phyloP scores from a whole-genome alignment of 805 yeast genomes.

The Ogataea pignaliae region DNA sequence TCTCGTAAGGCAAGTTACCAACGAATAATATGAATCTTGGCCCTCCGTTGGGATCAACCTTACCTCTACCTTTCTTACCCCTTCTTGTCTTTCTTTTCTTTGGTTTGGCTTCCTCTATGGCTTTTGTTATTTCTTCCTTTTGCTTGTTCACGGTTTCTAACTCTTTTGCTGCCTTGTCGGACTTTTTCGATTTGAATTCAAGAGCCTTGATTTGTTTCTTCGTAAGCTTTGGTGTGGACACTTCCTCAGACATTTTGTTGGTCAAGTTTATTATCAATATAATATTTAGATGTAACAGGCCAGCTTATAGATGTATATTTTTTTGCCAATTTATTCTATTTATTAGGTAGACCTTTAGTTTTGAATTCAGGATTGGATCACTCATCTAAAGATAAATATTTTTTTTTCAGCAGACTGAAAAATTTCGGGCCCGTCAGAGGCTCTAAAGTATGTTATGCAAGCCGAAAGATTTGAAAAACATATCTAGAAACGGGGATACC shows the following conservation, averaged over 20 bases:
- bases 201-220: slow-evolving; percentile 64
- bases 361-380: no score
- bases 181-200: slow-evolving; percentile 41
- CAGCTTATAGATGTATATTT: no score
- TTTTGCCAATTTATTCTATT: no score
- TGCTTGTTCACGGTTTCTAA: slow-evolving; percentile 25
- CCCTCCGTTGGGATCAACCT: slow-evolving; percentile 31
- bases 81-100: slow-evolving; percentile 75
- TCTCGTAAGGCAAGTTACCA: slow-evolving; percentile 81
- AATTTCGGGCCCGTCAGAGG: no score
- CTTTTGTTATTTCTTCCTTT: slow-evolving; percentile 20
- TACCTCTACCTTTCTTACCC: slow-evolving; percentile 68
- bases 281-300: no score
- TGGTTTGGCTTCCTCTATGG: slow-evolving; percentile 25
- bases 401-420: no score
- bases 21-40: slow-evolving; percentile 80
- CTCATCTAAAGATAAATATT: no score
- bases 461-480: no score
- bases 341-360: no score
- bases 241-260: slow-evolving; percentile 1
- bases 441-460: no score
- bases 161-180: slow-evolving; percentile 33
- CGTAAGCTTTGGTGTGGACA: slow-evolving; percentile 39
- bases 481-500: no score
- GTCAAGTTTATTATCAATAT: background rate